Percentiles rank a stretch among this genome's conserved stretches.
Evolutionary conservation across 129 eudicot genomes (phyloP).

Genomic region (Saposhnikovia divaricata): DNA sequence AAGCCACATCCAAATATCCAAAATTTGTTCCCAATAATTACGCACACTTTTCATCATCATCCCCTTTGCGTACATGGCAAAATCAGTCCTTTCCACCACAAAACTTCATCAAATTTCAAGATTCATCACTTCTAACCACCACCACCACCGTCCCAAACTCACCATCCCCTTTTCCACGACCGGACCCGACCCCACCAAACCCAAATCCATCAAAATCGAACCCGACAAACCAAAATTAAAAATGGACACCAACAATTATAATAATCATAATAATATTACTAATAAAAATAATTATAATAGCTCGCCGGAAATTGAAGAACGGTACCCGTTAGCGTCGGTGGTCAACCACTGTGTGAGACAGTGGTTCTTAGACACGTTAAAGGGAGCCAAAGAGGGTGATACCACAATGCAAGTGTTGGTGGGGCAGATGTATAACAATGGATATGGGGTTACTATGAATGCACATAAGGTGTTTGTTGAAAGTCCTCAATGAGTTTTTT

Average conservation of each 20-base stretch:
- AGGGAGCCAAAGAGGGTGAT: slow-evolving; percentile 80
- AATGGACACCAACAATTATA: slow-evolving; percentile 9
- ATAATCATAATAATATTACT: background rate
- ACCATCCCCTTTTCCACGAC: slow-evolving; percentile 15
- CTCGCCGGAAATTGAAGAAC: slow-evolving; percentile 26
- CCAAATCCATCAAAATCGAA: slow-evolving; percentile 17
- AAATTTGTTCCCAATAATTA: too few species aligned
- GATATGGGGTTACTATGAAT: slow-evolving; percentile 66
- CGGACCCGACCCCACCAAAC: slow-evolving; percentile 14
- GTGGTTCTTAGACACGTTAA: slow-evolving; percentile 68
- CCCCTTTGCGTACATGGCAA: slow-evolving; percentile 29
- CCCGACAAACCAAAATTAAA: slow-evolving; percentile 13
- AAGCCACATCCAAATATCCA: too few species aligned
- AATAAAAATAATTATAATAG: background rate
- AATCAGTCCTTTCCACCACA: slow-evolving; percentile 23
- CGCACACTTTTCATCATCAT: too few species aligned
- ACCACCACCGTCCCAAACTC: slow-evolving; percentile 22
- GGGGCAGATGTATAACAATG: slow-evolving; percentile 83
- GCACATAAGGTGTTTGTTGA: slow-evolving; percentile 46
- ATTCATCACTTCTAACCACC: slow-evolving; percentile 20
- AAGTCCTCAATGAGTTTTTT: slow-evolving; percentile 5
- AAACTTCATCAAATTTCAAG: slow-evolving; percentile 33
- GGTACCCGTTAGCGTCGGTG: slow-evolving; percentile 58
- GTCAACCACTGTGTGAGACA: slow-evolving; percentile 72
- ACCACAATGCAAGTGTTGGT: slow-evolving; percentile 74